These are phyloP conservation scores for Beauveria sp. DNA, from an alignment of 2,329 filamentous ascomycete genomes.

Conservation along the genomic window DNA sequence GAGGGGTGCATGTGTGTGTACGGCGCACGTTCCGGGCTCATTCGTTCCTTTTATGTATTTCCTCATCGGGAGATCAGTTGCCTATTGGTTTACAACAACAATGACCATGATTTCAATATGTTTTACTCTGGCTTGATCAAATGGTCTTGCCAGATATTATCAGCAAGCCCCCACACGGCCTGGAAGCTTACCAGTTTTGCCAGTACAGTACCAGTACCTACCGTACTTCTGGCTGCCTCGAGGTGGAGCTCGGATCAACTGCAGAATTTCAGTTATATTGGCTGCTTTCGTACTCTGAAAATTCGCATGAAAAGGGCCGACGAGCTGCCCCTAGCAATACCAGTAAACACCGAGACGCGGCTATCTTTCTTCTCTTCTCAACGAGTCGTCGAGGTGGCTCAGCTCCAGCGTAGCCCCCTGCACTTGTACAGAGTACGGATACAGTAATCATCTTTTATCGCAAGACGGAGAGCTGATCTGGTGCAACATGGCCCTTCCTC, in stretches of 20 bases:
- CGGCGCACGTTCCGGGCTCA: background rate
- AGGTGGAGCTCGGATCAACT: background rate
- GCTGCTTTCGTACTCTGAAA: background rate
- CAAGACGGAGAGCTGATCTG: background rate
- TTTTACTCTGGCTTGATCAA: too few species aligned
- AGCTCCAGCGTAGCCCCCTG: background rate
- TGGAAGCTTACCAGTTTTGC: too few species aligned
- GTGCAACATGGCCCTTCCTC: too few species aligned
- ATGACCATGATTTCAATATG: background rate
- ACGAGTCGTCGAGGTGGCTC: background rate
- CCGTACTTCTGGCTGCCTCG: too few species aligned
- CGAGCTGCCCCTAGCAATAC: background rate
- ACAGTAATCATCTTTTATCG: background rate
- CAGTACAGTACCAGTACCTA: too few species aligned
- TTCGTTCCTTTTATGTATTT: too few species aligned
- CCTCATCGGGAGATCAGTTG: too few species aligned
- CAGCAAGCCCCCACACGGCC: too few species aligned
- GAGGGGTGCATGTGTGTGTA: background rate
- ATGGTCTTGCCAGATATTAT: too few species aligned
- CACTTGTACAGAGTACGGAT: too few species aligned
- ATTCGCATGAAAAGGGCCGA: background rate
- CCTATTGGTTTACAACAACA: background rate
- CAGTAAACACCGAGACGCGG: too few species aligned
- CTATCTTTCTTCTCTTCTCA: background rate
- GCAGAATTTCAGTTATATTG: slow-evolving; percentile 5